phyloP scores from a whole-genome alignment of 352 stramenopile species.

The Phytophthora chlamydospora region DNA sequence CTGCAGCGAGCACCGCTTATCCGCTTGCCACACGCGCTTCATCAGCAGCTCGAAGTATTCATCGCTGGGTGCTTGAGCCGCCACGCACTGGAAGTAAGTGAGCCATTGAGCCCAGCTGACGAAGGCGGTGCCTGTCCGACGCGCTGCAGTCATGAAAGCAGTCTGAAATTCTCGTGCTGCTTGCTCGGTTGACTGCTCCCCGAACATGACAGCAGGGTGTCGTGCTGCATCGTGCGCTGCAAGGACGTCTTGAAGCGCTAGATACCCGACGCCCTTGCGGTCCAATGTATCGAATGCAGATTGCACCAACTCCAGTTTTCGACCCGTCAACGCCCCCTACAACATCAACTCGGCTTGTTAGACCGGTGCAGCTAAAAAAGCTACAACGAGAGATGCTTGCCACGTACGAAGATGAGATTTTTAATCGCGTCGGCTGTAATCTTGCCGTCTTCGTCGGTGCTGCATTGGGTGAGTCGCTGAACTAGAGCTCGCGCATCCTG shows the following conservation, averaged over 20 bases:
- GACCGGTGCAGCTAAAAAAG: background rate
- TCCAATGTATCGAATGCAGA: conserved; percentile 75
- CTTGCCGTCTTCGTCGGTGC: conserved; percentile 41
- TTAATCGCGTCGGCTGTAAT: conserved; percentile 58
- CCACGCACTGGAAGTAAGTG: conserved; percentile 77
- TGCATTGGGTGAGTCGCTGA: conserved; percentile 36
- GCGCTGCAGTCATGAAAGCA: conserved; percentile 48
- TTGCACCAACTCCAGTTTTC: conserved; percentile 68
- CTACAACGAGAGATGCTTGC: background rate
- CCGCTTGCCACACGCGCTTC: conserved; percentile 72
- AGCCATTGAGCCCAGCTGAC: conserved; percentile 80
- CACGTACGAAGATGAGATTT: conserved; percentile 65
- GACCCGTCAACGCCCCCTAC: conserved; percentile 51
- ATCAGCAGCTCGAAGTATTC: conserved; percentile 83
- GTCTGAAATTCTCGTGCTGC: conserved; percentile 63
- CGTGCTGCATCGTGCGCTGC: conserved; percentile 53
- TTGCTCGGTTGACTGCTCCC: conserved; percentile 58
- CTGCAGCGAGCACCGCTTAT: conserved; percentile 47
- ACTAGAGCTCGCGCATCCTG: conserved; percentile 67
- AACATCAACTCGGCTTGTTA: conserved; percentile 4
- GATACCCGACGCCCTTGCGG: conserved; percentile 62
- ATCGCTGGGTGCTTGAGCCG: conserved; percentile 66
- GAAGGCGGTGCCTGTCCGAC: conserved; percentile 43
- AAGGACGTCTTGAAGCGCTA: conserved; percentile 57
- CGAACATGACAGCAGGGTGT: conserved; percentile 79